A percentile compares a stretch with the other conserved stretches of the same genome.
These are phyloP conservation scores for Pseudotulostoma volvatum DNA, from an alignment of 495 filamentous ascomycete species.

Conservation along the genomic window DNA sequence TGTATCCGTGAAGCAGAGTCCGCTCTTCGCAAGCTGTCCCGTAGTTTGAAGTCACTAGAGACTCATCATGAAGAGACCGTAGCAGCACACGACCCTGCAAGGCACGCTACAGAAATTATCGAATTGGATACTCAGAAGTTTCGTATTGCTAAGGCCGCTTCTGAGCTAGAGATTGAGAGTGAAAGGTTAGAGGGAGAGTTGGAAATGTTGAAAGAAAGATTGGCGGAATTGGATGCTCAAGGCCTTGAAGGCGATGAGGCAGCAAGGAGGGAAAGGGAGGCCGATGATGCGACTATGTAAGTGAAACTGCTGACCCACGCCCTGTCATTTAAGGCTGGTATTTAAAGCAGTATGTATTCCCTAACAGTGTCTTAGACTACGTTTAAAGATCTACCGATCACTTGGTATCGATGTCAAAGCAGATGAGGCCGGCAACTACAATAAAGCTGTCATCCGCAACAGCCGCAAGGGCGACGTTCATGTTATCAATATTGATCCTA, in stretches of 20 bases:
- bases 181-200: constrained; percentile 74
- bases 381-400: constrained; percentile 79
- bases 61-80: constrained; percentile 57
- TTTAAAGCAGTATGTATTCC: no score
- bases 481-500: constrained; percentile 85
- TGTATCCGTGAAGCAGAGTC: constrained; percentile 56
- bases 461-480: constrained; percentile 79
- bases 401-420: constrained; percentile 80
- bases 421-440: constrained; percentile 68
- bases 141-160: constrained; percentile 71
- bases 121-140: constrained; percentile 89
- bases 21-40: constrained; percentile 56
- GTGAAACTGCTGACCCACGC: no score
- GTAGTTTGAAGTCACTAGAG: constrained; percentile 49
- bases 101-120: constrained; percentile 66
- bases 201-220: constrained; percentile 51
- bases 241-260: constrained; percentile 46
- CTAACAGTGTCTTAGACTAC: constrained; percentile 38
- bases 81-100: constrained; percentile 49
- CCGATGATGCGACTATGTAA: constrained; percentile 39
- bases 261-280: constrained; percentile 42
- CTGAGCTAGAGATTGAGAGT: constrained; percentile 80
- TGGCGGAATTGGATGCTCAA: constrained; percentile 74
- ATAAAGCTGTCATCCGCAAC: constrained; percentile 73
- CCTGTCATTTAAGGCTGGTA: no score